Evolutionary conservation across 495 filamentous ascomycete species (phyloP), one percentile per base, ranked within the genome.

Genomic region (Podospora appendiculata): DNA sequence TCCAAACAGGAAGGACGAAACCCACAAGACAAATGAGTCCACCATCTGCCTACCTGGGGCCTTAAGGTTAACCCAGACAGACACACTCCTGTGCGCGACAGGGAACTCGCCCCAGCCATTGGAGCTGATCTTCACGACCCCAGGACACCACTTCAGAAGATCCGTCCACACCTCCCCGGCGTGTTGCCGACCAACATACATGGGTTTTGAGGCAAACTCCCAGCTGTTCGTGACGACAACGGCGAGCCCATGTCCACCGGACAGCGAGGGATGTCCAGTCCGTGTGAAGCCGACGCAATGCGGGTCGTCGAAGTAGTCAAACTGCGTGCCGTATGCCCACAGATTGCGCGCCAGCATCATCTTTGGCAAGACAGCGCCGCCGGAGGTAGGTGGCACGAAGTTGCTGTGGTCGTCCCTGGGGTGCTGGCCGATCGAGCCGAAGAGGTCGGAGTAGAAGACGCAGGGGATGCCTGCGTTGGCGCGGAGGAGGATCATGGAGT

Each of bases 361-460:
- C 13, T 76, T 69, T 2, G 85, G 78, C 0, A 90, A 71, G 14
- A 74, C 71, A 4, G 40, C 42, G 41, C 78, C 79, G 44, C 76
- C 75, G 56, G 81, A 84, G 7, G 79, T 73, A 0, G 86, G 81
- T 0, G 74, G 74, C 41, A 77, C 75, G 53, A 57, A 63, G 49
- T 55, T 56, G 39, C 50, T 45, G 34, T 43, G 48, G 40, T 57
- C 51, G 2, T 53, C 54, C 9, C 48, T 18, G 4, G 79, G 71
- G 41, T 73, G 64, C 16, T 76, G 65, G 12, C 70, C 77, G 53
- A 74, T 65, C 53, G 85, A 83, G n/a, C 86, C 86, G 62, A 86
- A 90, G 4, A 90, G 59, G 58, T 90, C 87, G 6, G 87, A 84
- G 57, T 82, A 90, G 62, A 89, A 90, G 45, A 88, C 59, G 56